These are phyloP conservation scores for Oldenlandia corymbosa DNA, from an alignment of 257 asterid species.

Conservation along the genomic window DNA sequence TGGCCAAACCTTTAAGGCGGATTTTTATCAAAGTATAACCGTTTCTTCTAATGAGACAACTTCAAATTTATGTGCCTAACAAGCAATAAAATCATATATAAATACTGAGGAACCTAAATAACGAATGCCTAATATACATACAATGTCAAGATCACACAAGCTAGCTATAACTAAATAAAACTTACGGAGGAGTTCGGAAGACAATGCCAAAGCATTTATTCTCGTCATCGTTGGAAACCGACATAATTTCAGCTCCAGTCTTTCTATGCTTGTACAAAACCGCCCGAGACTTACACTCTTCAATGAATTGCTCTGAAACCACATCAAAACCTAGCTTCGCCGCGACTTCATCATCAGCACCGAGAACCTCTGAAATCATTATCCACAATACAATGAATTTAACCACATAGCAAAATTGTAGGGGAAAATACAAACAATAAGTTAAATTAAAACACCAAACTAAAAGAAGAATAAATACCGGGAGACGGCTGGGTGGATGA, in stretches of 20 bases:
- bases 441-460: background rate
- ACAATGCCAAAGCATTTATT: slow-evolving; percentile 95
- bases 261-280: slow-evolving; percentile 88
- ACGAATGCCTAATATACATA: too few species aligned
- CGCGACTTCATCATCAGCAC: slow-evolving; percentile 74
- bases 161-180: background rate
- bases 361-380: slow-evolving; percentile 37
- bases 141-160: background rate
- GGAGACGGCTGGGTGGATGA: slow-evolving; percentile 52
- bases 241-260: slow-evolving; percentile 95
- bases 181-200: slow-evolving; percentile 96
- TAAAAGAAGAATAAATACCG: slow-evolving; percentile 21
- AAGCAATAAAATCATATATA: background rate
- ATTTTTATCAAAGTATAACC: background rate
- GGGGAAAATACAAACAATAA: background rate
- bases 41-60: background rate
- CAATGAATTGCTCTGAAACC: slow-evolving; percentile 79
- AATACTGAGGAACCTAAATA: too few species aligned
- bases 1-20: background rate
- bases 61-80: background rate
- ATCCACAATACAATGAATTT: background rate
- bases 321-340: slow-evolving; percentile 87
- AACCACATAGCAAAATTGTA: too few species aligned
- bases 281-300: slow-evolving; percentile 91
- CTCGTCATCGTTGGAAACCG: slow-evolving; percentile 91